phyloP scores from a whole-genome alignment of 148 eudicot species.

The Rhododendron vialii region DNA sequence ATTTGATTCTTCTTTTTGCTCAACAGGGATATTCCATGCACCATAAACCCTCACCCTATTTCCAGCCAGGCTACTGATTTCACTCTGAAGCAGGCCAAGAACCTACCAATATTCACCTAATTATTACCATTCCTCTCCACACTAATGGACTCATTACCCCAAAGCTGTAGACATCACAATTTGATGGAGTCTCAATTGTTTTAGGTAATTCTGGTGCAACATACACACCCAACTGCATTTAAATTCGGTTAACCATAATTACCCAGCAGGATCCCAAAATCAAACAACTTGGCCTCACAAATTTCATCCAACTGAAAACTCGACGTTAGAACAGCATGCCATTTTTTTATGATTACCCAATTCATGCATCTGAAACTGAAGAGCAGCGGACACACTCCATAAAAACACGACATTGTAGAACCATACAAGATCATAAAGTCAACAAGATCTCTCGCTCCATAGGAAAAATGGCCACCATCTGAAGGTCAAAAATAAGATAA shows the following conservation, averaged over 20 bases:
- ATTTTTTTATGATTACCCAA: neutral
- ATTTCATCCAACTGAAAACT: neutral
- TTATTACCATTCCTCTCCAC: neutral
- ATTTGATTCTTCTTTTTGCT: neutral
- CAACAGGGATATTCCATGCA: neutral
- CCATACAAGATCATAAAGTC: neutral
- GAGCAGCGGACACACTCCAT: neutral
- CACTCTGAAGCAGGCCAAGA: neutral
- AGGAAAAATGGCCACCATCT: neutral
- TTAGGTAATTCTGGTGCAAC: neutral
- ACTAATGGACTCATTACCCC: neutral
- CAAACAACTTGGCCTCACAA: neutral
- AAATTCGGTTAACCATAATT: neutral
- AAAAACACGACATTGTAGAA: neutral
- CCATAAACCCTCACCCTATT: neutral
- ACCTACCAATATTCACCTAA: neutral
- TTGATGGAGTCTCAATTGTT: neutral
- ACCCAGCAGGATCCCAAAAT: neutral
- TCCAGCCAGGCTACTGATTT: constrained; percentile 2
- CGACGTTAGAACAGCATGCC: neutral
- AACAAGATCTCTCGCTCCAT: neutral
- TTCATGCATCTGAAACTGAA: neutral
- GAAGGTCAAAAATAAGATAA: neutral
- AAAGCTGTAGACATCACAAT: neutral
- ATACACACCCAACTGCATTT: neutral